Evolutionary conservation across 441 rosid species (phyloP).

Genomic region (Populus trichocarpa): DNA sequence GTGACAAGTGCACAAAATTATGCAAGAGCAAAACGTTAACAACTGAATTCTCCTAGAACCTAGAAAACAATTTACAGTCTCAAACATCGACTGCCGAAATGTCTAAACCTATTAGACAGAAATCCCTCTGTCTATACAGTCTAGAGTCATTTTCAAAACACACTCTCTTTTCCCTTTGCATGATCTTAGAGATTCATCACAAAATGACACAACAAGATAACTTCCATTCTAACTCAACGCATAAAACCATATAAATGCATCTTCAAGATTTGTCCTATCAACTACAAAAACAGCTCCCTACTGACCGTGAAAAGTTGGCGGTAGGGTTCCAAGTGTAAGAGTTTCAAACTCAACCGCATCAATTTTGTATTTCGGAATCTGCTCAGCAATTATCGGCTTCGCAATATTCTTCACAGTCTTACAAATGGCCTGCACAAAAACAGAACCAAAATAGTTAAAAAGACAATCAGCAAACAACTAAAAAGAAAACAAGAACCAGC

Average conservation of each 20-base stretch:
- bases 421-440: conserved; percentile 68
- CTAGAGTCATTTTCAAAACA: neutral
- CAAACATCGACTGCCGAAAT: no score
- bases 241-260: neutral
- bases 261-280: neutral
- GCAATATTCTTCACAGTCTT: conserved; percentile 67
- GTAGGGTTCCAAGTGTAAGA: conserved; percentile 83
- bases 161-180: no score
- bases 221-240: neutral
- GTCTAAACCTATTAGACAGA: neutral
- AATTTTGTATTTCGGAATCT: conserved; percentile 91
- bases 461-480: neutral
- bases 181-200: no score
- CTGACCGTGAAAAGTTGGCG: conserved; percentile 87
- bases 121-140: neutral
- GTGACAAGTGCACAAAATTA: neutral
- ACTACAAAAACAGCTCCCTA: neutral
- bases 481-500: neutral
- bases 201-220: neutral
- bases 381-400: conserved; percentile 83
- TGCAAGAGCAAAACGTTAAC: neutral
- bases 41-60: neutral
- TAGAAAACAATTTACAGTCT: no score
- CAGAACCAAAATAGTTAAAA: conserved; percentile 12
- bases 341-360: conserved; percentile 85